A percentile compares a stretch with the other conserved stretches of the same genome.
phyloP scores from a whole-genome alignment of 2,329 filamentous ascomycete species.

The Penicillium thymicola region DNA sequence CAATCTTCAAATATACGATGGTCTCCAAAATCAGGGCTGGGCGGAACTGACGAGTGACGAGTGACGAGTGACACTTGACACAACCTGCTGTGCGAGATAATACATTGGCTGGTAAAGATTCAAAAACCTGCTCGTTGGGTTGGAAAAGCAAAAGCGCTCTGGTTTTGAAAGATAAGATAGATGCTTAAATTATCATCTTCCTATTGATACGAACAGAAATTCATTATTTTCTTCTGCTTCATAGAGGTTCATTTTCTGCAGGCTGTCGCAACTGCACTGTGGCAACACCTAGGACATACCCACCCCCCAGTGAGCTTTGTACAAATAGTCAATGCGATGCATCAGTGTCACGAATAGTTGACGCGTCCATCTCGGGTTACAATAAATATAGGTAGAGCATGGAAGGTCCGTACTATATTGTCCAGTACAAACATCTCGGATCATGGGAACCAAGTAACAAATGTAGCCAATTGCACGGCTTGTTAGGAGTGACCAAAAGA shows the following conservation, averaged over 20 bases:
- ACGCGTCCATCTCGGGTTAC: not conserved
- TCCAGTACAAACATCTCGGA: not conserved
- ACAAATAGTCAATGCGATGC: not conserved
- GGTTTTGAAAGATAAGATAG: not conserved
- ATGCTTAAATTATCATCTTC: not conserved
- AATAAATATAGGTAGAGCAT: not conserved
- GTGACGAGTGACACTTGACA: not conserved
- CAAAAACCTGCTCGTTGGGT: not conserved
- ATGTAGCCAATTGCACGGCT: not conserved
- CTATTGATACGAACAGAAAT: no score
- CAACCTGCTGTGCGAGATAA: not conserved
- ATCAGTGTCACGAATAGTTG: not conserved
- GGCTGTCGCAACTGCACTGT: not conserved
- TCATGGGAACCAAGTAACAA: not conserved
- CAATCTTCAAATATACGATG: not conserved
- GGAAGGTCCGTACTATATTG: not conserved
- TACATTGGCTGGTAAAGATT: not conserved
- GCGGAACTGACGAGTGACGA: not conserved
- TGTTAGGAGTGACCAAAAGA: not conserved
- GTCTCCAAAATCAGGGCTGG: not conserved
- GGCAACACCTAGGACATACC: not conserved
- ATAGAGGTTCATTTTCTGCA: not conserved
- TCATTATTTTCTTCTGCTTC: not conserved
- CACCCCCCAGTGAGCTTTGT: not conserved
- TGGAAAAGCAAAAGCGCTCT: not conserved